phyloP scores from a whole-genome alignment of 1,284 basidiomycete genomes.

The Bondarzewia mesenterica region DNA sequence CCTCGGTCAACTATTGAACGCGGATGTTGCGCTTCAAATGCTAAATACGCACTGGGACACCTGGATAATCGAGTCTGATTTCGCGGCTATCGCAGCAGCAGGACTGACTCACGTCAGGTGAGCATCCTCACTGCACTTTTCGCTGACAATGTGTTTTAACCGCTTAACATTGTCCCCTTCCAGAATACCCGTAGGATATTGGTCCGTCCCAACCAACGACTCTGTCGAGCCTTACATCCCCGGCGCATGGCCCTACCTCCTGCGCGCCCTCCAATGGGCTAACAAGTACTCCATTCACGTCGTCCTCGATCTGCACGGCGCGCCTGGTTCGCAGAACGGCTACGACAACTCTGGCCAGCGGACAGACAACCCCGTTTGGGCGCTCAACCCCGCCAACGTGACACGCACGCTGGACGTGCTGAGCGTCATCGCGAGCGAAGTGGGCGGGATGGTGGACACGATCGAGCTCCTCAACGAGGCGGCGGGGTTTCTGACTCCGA shows the following conservation, averaged over 20 bases:
- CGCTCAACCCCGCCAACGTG: slow-evolving; percentile 44
- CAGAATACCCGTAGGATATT: slow-evolving; percentile 69
- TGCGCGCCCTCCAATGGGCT: slow-evolving; percentile 61
- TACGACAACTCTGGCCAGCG: slow-evolving; percentile 82
- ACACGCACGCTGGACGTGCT: slow-evolving; percentile 60
- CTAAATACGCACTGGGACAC: slow-evolving; percentile 62
- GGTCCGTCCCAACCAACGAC: slow-evolving; percentile 60
- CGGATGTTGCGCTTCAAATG: slow-evolving; percentile 34
- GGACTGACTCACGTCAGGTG: slow-evolving; percentile 75
- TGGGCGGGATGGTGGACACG: slow-evolving; percentile 49
- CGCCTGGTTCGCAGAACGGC: slow-evolving; percentile 65
- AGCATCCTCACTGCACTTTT: slow-evolving; percentile 9
- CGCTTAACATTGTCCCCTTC: background rate
- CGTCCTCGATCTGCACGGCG: slow-evolving; percentile 67
- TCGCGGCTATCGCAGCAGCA: slow-evolving; percentile 53
- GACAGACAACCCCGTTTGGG: slow-evolving; percentile 59
- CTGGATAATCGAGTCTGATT: slow-evolving; percentile 71
- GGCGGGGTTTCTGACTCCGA: slow-evolving; percentile 37
- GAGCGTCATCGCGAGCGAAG: slow-evolving; percentile 43
- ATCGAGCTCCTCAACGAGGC: slow-evolving; percentile 63
- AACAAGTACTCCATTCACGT: slow-evolving; percentile 46
- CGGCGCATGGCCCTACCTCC: slow-evolving; percentile 64
- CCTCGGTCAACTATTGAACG: slow-evolving; percentile 48
- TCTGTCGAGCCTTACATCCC: slow-evolving; percentile 49
- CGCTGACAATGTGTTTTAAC: background rate